Conservation (phyloP, 2,329 filamentous ascomycete genomes). For the Aureobasidium zeae region DNA sequence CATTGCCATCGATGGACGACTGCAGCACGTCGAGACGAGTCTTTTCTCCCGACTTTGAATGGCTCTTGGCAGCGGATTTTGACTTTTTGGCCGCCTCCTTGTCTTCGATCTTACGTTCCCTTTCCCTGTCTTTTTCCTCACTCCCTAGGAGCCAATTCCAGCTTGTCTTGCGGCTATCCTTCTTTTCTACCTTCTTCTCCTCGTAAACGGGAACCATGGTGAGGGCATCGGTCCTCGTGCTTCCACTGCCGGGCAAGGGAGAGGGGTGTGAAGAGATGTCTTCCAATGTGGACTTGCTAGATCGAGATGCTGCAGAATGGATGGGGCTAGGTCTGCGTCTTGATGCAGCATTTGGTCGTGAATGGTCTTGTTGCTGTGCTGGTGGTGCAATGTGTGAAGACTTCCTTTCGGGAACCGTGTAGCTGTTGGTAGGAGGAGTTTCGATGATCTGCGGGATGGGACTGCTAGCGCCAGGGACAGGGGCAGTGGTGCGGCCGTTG, state of each 20-base stretch:
- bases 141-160: conserved; percentile 71
- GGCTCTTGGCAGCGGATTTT: conserved; percentile 21
- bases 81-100: conserved; percentile 18
- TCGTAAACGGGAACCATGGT: conserved; percentile 69
- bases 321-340: conserved; percentile 22
- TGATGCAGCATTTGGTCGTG: not conserved
- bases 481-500: conserved; percentile 47
- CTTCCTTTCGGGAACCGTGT: conserved; percentile 42
- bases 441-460: conserved; percentile 55
- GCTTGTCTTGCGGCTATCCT: conserved; percentile 65
- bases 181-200: conserved; percentile 64
- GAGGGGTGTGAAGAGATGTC: conserved; percentile 59
- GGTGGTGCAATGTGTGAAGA: conserved; percentile 33
- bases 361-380: not conserved
- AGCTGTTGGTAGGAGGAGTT: conserved; percentile 40
- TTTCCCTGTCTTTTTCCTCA: conserved; percentile 52
- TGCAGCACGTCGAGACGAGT: conserved; percentile 79
- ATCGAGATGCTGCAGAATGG: conserved; percentile 28
- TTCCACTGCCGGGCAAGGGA: conserved; percentile 56
- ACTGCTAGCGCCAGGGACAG: conserved; percentile 39
- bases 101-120: conserved; percentile 21
- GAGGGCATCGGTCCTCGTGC: conserved; percentile 63
- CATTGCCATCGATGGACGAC: conserved; percentile 63
- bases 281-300: conserved; percentile 40
- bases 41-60: conserved; percentile 60